A percentile compares a stretch with the other conserved stretches of the same genome.
These are phyloP conservation scores for Hirschfeldia incana DNA, from an alignment of 345 rosid species.

Conservation along the genomic window DNA sequence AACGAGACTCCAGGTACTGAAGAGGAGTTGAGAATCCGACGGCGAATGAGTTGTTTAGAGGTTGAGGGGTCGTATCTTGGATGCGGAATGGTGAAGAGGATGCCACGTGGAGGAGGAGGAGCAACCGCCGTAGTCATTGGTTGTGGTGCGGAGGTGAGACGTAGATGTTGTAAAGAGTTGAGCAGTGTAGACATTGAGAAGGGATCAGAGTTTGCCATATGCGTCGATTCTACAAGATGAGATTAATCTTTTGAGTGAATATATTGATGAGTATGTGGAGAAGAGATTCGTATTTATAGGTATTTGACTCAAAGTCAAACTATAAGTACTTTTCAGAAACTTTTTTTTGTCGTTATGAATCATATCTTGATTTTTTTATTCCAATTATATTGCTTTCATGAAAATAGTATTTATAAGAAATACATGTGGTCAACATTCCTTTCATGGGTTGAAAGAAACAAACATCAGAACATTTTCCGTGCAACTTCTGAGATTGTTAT, in stretches of 20 bases:
- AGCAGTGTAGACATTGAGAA: neutral
- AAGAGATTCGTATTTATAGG: neutral
- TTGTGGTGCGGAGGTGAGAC: neutral
- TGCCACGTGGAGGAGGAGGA: neutral
- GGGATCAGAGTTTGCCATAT: neutral
- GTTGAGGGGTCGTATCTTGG: neutral
- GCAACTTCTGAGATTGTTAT: constrained; percentile 13
- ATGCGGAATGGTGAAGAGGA: neutral
- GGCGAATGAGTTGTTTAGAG: neutral
- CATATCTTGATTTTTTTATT: neutral
- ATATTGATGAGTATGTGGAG: neutral
- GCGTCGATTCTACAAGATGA: neutral
- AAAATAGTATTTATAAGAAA: neutral
- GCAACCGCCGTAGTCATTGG: neutral
- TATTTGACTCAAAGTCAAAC: too few species aligned
- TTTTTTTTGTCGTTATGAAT: neutral
- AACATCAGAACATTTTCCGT: neutral
- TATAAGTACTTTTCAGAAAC: neutral
- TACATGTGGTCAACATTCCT: neutral
- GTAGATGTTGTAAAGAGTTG: neutral
- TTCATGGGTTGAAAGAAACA: neutral
- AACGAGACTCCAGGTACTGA: neutral
- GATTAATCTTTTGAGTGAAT: neutral
- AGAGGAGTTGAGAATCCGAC: neutral
- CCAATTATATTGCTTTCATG: neutral